A percentile compares a stretch with the other conserved stretches of the same genome.
phyloP scores from a whole-genome alignment of 1,284 basidiomycete genomes.

The Malassezia vespertilionis region DNA sequence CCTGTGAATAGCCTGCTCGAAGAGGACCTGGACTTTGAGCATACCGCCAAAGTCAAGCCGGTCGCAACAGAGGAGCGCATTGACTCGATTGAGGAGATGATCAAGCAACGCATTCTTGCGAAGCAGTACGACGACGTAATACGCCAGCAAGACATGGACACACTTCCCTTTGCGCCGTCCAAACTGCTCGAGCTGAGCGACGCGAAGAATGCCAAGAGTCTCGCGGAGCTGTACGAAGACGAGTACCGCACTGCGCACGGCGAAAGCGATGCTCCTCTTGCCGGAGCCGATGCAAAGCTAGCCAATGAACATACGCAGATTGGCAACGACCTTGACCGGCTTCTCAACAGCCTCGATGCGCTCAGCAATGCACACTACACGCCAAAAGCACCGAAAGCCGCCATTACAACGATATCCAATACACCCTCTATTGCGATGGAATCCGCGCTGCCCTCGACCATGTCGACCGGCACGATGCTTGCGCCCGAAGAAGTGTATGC shows the following conservation, averaged over 20 bases:
- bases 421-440: conserved; percentile 75
- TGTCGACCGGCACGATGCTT: conserved; percentile 66
- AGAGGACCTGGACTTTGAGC: conserved; percentile 91
- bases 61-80: conserved; percentile 81
- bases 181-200: conserved; percentile 81
- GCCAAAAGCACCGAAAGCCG: conserved; percentile 83
- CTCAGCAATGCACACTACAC: conserved; percentile 89
- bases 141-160: conserved; percentile 64
- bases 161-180: conserved; percentile 68
- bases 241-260: conserved; percentile 67
- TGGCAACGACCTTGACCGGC: conserved; percentile 67
- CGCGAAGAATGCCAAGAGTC: conserved; percentile 57
- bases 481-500: conserved; percentile 83
- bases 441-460: conserved; percentile 73
- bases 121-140: conserved; percentile 80
- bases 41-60: conserved; percentile 70
- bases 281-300: conserved; percentile 79
- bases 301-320: conserved; percentile 80
- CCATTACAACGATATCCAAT: conserved; percentile 75
- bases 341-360: conserved; percentile 82
- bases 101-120: conserved; percentile 80
- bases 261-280: conserved; percentile 48
- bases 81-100: conserved; percentile 71
- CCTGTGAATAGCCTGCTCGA: conserved; percentile 85
- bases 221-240: conserved; percentile 92